Base-by-base conservation (phyloP, 2,329 filamentous ascomycete genomes). In the Colletotrichum sp. region DNA sequence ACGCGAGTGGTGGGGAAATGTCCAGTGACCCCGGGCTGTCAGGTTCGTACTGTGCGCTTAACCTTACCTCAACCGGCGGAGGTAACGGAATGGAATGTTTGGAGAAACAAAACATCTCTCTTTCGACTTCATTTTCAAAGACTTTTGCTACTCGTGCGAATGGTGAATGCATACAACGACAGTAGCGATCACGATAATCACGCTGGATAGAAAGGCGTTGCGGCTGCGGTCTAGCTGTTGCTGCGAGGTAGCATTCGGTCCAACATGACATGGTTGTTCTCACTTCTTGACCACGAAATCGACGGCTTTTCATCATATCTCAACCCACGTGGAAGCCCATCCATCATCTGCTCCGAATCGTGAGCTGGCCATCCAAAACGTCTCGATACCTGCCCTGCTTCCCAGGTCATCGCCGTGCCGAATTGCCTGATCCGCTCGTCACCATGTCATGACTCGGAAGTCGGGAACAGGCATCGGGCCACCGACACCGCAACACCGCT, bases 391-490 rank as follows among this genome's bases (percentile, higher is more conserved):
- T 48, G 38, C 18, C 38, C 63, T 32, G 14, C 24, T 55, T 38
- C 38, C 16, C 12, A 12, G 7, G 52, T 30, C 32, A 32, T 24
- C 48, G 28, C 65, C 48, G 30, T 56, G 30, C 21, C 30, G 30
- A 36, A 30, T 56, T 56, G n/a, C 30, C 64, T 56, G 43, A 34
- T 36, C 64, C 52, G 30, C 30, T 43, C 52, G 16, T 30, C 16
- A 59, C 16, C 16, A 61, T 48, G 66, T 26, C 56, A 63, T 70
- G 68, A 70, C 68, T 70, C 58, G 68, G 68, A 70, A 70, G 32
- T 64, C 68, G 68, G 58, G 24, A 21, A 48, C 21, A 34, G 24
- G 38, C 48, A 68, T 26, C 48, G 30, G 18, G 30, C 52, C 21
- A 38, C 66, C 61, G 43, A 48, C 58, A 59, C 58, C 58, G 34